These are phyloP conservation scores for Lentinus polychrous DNA, from an alignment of 1,284 basidiomycete species.

Conservation along the genomic window DNA sequence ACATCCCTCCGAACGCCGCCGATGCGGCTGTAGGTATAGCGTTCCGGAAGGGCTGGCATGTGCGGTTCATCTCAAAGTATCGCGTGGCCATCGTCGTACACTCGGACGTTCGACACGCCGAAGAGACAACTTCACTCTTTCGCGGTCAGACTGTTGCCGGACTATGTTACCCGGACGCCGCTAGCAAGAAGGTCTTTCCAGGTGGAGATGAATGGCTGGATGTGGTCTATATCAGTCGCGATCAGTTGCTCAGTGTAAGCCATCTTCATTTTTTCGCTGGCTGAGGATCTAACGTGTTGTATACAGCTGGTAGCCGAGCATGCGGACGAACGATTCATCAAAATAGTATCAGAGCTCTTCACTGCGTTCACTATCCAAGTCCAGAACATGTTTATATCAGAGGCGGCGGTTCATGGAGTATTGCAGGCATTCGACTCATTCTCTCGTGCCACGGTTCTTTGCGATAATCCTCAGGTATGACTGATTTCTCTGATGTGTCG, in stretches of 20 bases:
- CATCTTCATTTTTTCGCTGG: constrained; percentile 6
- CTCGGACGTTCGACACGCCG: too few relatives aligned
- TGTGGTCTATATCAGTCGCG: not conserved
- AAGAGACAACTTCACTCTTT: too few relatives aligned
- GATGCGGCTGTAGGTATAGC: constrained; percentile 34
- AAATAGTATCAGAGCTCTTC: constrained; percentile 34
- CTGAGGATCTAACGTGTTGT: not conserved
- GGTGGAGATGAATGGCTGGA: not conserved
- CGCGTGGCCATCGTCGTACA: too few relatives aligned
- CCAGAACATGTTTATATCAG: constrained; percentile 17
- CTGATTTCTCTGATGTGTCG: not conserved
- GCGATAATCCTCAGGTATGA: constrained; percentile 13
- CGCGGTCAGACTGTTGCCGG: too few relatives aligned
- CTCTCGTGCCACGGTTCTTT: constrained; percentile 12
- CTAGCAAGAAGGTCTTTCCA: too few relatives aligned
- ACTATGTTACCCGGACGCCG: constrained; percentile 13
- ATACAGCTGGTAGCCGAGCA: constrained; percentile 35
- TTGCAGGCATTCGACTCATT: not conserved
- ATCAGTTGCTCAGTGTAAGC: constrained; percentile 10
- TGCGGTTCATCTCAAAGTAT: constrained; percentile 8
- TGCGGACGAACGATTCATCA: too few relatives aligned
- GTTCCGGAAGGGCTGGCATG: constrained; percentile 12
- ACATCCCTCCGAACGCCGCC: constrained; percentile 54
- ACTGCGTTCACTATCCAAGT: constrained; percentile 35
- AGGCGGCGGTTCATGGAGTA: too few relatives aligned